Base-by-base conservation (phyloP, 306 rosid species). In the Quercus alba region DNA sequence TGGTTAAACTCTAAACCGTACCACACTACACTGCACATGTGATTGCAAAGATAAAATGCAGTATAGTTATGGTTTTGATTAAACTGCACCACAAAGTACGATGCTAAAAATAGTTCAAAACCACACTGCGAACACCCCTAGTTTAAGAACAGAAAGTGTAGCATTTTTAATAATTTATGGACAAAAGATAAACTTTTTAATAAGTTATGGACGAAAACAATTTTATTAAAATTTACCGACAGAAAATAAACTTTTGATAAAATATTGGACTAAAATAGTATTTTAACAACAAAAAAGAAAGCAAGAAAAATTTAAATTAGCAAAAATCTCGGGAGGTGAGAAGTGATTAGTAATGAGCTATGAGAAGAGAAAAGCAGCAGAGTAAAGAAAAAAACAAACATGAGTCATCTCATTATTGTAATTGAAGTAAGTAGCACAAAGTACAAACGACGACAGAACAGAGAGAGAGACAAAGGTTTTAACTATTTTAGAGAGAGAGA, bases 21-120 rank as follows among this genome's bases (percentile, higher is more conserved):
- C 0, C 0, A 1, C 0, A 35, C 1, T 1, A 0, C 11, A 7
- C 2, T 1, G 0, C 0, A 38, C 0, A 38, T 7, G 1, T 38
- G 0, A 0, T 8, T 0, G 3, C 11, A 38, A 38, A 8, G 2
- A 8, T 38, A 0, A 38, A 0, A 0, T 38, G 0, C 0, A 0
- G 1, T 38, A 7, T 1, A 7, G 0, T 7, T 7, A 38, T 38
- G 1, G 0, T 38, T 38, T 38, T 38, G 11, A 8, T 1, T 38
- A 38, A 38, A 25, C 26, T 1, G 0, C 3, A 8, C 1, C 0
- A 0, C 1, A 41, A 2, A 41, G 0, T 2, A 0, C 0, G 0
- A 0, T 41, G 0, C 3, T 2, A 41, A 2, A 41, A 8, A 41
- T 41, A 0, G 0, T 0, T 0, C 0, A 41, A 38, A 38, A 7